Conservation (phyloP, 768 basidiomycete species). For the Leccinum longicurvipes region DNA sequence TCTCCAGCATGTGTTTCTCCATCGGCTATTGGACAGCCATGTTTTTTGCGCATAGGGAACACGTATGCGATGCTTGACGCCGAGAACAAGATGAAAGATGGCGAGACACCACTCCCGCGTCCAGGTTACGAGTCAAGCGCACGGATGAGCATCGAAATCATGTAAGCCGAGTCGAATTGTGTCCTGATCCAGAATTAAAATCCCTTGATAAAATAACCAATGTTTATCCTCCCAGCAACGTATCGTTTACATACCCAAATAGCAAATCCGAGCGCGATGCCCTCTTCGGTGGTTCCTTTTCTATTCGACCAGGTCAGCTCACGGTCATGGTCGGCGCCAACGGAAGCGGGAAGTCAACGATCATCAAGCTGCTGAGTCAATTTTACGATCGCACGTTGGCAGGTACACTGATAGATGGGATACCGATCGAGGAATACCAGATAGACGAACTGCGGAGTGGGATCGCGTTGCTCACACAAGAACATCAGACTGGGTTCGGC, state of each 20-base stretch:
- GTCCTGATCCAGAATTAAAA: neutral
- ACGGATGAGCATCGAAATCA: slow-evolving; percentile 20
- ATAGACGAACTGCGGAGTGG: slow-evolving; percentile 33
- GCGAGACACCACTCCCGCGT: slow-evolving; percentile 22
- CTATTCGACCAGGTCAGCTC: slow-evolving; percentile 30
- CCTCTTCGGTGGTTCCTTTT: slow-evolving; percentile 26
- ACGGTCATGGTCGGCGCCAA: slow-evolving; percentile 35
- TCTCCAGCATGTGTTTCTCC: slow-evolving; percentile 11
- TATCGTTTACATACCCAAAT: slow-evolving; percentile 52
- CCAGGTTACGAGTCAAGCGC: slow-evolving; percentile 7
- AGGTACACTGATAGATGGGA: slow-evolving; percentile 37
- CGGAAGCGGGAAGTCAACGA: slow-evolving; percentile 35
- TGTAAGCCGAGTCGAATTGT: slow-evolving; percentile 4
- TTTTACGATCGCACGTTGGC: slow-evolving; percentile 34
- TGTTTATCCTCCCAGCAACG: slow-evolving; percentile 44
- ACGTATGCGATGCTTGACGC: slow-evolving; percentile 22
- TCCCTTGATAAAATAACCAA: neutral
- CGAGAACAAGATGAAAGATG: slow-evolving; percentile 27
- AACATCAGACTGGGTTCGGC: slow-evolving; percentile 36
- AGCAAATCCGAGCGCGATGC: slow-evolving; percentile 23
- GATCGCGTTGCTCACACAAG: slow-evolving; percentile 43
- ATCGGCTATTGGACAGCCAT: slow-evolving; percentile 7
- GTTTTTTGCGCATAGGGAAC: slow-evolving; percentile 19
- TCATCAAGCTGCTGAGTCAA: slow-evolving; percentile 42
- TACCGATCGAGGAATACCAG: slow-evolving; percentile 31